phyloP scores from a whole-genome alignment of 1,284 basidiomycete species.

The Cystobasidium slooffiae region DNA sequence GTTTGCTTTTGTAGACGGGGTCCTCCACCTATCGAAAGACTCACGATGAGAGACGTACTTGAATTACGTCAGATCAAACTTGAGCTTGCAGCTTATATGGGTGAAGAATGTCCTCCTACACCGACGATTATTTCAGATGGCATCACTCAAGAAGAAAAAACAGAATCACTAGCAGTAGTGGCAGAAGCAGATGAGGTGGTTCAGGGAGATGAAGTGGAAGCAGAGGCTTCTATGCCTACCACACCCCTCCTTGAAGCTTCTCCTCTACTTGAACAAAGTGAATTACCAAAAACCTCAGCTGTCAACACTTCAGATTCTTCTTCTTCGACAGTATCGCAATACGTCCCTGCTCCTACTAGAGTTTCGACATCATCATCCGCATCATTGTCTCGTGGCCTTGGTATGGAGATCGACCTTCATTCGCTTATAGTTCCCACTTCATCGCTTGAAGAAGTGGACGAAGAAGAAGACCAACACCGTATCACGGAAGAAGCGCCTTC shows the following conservation, averaged over 20 bases:
- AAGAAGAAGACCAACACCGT: neutral
- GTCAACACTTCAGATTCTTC: neutral
- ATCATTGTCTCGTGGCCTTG: neutral
- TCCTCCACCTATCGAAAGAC: constrained; percentile 39
- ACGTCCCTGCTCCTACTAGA: neutral
- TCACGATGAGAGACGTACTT: constrained; percentile 41
- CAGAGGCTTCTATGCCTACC: neutral
- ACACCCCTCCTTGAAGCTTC: constrained; percentile 9
- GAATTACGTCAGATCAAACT: constrained; percentile 40
- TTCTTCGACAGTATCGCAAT: too few relatives aligned
- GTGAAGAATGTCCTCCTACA: neutral
- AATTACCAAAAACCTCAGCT: neutral
- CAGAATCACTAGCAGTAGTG: neutral
- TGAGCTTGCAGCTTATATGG: constrained; percentile 34
- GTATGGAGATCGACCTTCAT: constrained; percentile 13
- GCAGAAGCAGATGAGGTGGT: neutral
- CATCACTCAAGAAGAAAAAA: neutral
- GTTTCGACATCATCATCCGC: neutral
- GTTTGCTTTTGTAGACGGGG: constrained; percentile 23
- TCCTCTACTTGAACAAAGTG: constrained; percentile 14
- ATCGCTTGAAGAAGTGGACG: neutral
- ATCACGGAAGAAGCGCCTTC: neutral
- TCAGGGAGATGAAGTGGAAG: neutral
- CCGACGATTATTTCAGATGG: too few relatives aligned
- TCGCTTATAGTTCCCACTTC: neutral